Base-by-base conservation (phyloP, 257 asterid species). In the Solanum arcanum region DNA sequence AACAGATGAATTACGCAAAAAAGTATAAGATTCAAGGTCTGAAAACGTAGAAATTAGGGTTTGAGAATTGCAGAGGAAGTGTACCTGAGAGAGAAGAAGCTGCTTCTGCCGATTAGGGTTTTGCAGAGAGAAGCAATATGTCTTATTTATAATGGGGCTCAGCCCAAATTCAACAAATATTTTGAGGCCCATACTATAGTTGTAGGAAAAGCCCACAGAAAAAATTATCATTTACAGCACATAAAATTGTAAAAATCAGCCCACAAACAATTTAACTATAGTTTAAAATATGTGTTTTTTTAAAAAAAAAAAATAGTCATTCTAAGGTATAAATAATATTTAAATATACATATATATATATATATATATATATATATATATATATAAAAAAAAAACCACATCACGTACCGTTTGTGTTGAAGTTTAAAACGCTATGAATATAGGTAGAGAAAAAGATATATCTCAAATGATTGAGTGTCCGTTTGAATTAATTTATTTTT, bases 71-170 rank as follows among this genome's bases (percentile, higher is more conserved):
- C 33, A 73, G 90, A 69, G 60, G 60, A 56, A 12, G 23, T 78
- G 23, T 78, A 78, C 84, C 84, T 78, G 41, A 5, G 66, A 77
- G 62, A 35, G 27, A 72, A 15, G 42, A 16, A 46, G 84, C 42
- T 46, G 84, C 84, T 68, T 46, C 88, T 66, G 87, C 74, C 37
- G 86, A 77, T 87, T 92, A 89, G 91, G 94, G 92, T 89, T 91
- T 89, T 18, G 12, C 12, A 3, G 33, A 16, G 60, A 8, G 41
- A 46, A 27, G 25, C 41, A 27, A n/a, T 20, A 42, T 14, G 4
- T 16, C 7, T 0, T 27, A 78, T 78, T 78, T 78, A 78, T 78
- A 78, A 6, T 27, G 16, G 42, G 84, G 42, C 27, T 78, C 11
- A 46, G 84, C 84, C 41, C 66, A 78, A 27, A 25, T 78, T 25